These are phyloP conservation scores for Beauveria asiatica DNA, from an alignment of 2,329 filamentous ascomycete genomes.

Conservation along the genomic window DNA sequence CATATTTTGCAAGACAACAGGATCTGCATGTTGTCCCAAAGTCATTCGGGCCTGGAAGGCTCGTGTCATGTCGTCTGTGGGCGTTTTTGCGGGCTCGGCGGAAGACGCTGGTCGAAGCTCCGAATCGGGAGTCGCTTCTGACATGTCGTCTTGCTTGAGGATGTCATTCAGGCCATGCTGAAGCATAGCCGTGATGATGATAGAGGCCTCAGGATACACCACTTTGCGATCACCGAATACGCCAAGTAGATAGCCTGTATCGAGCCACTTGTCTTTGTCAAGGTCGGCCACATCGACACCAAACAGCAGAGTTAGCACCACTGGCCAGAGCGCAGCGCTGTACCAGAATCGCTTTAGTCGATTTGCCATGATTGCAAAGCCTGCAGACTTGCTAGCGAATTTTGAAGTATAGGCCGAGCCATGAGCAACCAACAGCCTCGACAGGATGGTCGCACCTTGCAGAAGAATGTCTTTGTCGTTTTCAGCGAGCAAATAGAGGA, in stretches of 20 bases:
- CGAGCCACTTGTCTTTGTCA: slow-evolving; percentile 64
- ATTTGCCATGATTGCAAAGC: slow-evolving; percentile 77
- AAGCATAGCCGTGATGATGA: slow-evolving; percentile 78
- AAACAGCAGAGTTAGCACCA: slow-evolving; percentile 83
- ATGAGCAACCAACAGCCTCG: slow-evolving; percentile 74
- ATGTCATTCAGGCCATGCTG: slow-evolving; percentile 72
- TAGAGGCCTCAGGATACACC: slow-evolving; percentile 66
- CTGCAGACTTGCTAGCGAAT: slow-evolving; percentile 74
- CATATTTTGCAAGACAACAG: slow-evolving; percentile 63
- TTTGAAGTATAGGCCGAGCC: slow-evolving; percentile 75
- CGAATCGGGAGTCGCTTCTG: not conserved
- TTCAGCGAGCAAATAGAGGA: slow-evolving; percentile 83
- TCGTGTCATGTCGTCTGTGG: not conserved
- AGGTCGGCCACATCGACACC: slow-evolving; percentile 70
- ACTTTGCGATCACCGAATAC: slow-evolving; percentile 63
- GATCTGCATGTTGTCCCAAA: slow-evolving; percentile 16
- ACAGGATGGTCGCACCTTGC: slow-evolving; percentile 72
- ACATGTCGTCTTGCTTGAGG: slow-evolving; percentile 42
- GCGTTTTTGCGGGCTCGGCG: not conserved
- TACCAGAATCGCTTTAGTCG: slow-evolving; percentile 85
- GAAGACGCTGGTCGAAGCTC: not conserved
- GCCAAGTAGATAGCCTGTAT: slow-evolving; percentile 64
- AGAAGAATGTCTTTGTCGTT: slow-evolving; percentile 76
- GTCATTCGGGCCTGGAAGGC: slow-evolving; percentile 11
- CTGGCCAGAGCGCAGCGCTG: slow-evolving; percentile 73